These are phyloP conservation scores for Fusarium marasasianum DNA, from an alignment of 2,329 filamentous ascomycete genomes.

Conservation along the genomic window DNA sequence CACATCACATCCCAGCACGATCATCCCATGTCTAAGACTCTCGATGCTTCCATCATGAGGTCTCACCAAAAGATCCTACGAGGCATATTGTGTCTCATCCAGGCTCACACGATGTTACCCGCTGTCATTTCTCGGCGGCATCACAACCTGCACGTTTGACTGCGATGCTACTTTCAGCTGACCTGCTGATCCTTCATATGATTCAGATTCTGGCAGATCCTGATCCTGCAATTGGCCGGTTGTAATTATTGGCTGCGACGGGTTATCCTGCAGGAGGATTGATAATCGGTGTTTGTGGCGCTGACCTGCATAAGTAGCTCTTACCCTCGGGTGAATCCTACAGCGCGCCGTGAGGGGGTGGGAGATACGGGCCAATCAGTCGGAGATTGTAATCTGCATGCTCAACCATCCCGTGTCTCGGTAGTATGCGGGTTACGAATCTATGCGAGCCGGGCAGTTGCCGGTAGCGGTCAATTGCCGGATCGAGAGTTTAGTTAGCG, in stretches of 20 bases:
- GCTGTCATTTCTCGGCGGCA: not conserved
- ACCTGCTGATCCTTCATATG: not conserved
- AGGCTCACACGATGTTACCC: not conserved
- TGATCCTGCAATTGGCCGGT: not conserved
- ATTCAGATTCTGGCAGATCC: not conserved
- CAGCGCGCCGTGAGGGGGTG: not conserved
- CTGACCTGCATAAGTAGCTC: not conserved
- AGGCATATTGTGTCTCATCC: not conserved
- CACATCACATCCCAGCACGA: not conserved
- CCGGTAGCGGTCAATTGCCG: not conserved
- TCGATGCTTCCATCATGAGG: not conserved
- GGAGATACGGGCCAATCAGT: not conserved
- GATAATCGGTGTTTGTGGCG: not conserved
- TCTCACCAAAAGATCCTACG: not conserved
- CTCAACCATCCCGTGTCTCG: not conserved
- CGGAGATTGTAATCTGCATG: not conserved
- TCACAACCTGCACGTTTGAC: not conserved
- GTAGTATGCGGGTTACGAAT: not conserved
- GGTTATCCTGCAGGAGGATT: not conserved
- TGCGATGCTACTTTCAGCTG: not conserved
- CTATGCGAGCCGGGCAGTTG: not conserved
- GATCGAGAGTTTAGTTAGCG: rapidly evolving
- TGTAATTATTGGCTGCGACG: not conserved
- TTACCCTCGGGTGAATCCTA: not conserved
- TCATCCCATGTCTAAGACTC: not conserved